Conservation (phyloP, 345 rosid species). For the Eucalyptus globulus region DNA sequence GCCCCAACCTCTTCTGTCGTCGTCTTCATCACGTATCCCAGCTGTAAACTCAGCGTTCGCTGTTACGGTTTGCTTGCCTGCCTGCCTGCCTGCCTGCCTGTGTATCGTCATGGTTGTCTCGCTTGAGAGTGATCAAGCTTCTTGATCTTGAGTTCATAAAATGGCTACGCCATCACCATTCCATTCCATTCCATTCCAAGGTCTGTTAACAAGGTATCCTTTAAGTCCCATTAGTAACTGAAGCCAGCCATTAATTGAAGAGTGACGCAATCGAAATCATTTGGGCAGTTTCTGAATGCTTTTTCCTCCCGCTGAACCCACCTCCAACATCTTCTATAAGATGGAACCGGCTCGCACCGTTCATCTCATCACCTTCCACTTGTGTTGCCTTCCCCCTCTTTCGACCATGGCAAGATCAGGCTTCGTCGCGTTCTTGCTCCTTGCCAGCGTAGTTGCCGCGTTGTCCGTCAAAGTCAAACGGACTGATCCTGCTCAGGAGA, state of each 20-base stretch:
- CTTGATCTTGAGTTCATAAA: background rate
- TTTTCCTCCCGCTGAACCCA: background rate
- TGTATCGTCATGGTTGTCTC: background rate
- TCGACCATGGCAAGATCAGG: background rate
- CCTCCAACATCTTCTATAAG: background rate
- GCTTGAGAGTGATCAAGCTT: background rate
- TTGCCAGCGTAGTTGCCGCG: background rate
- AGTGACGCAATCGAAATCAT: background rate
- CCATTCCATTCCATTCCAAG: background rate
- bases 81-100: background rate
- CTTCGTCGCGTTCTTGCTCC: background rate
- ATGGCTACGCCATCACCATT: background rate
- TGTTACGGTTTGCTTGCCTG: background rate
- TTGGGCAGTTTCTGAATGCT: background rate
- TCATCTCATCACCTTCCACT: background rate
- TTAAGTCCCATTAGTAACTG: background rate
- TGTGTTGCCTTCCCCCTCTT: background rate
- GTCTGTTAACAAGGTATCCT: background rate
- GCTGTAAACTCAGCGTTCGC: background rate
- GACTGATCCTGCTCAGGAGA: no score
- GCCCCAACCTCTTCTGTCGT: background rate
- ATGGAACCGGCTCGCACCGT: background rate
- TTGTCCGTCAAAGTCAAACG: background rate
- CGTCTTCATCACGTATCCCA: background rate
- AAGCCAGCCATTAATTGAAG: background rate